Base-by-base conservation (phyloP, 345 rosid species). In the Chamaenerion angustifolium region DNA sequence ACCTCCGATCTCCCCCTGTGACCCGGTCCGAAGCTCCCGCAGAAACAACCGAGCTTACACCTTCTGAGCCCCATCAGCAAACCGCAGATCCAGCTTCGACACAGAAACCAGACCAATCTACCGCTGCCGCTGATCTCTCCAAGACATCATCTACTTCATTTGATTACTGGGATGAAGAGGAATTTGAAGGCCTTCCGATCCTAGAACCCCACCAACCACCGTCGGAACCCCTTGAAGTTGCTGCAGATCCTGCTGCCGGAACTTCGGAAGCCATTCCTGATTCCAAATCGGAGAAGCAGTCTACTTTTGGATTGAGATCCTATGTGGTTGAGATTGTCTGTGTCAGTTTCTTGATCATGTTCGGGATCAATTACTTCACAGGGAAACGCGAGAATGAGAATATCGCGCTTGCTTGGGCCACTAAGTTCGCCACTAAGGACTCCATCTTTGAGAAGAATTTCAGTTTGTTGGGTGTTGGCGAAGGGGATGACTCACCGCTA, bases 161-260 rank as follows among this genome's bases (percentile, higher is more conserved):
- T 56, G 96, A 82, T 37, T 79, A 74, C 70, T 88, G 96, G 96
- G 95, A 92, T 52, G 98, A 92, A 46, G 98, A 92, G 40, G 99
- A 88, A 62, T 87, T 88, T 70, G 99, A 87, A 50, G 99, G 96
- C 11, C 64, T 93, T 8, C 98, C 96, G 18, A 2, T 54, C 1
- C 50, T 55, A 1, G 71, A 72, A 15, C 47, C 54, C 8, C 48
- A 54, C 12, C 40, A 72, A 6, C 46, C 49, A 11, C 55, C 71
- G 4, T 40, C 27, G 1, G 76, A 61, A 10, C 31, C 71, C 46
- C 56, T 63, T 0, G 31, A 50, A 48, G 8, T 25, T 43, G 1
- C 74, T 3, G 77, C 75, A 23, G 57, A 66, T 27, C 51, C 37
- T 31, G 37, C 70, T 37, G 21, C 73, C 3, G 50, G 49, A 21